A percentile compares a stretch with the other conserved stretches of the same genome.
These are phyloP conservation scores for Diaporthe ilicicola DNA, from an alignment of 2,329 filamentous ascomycete species.

Conservation along the genomic window DNA sequence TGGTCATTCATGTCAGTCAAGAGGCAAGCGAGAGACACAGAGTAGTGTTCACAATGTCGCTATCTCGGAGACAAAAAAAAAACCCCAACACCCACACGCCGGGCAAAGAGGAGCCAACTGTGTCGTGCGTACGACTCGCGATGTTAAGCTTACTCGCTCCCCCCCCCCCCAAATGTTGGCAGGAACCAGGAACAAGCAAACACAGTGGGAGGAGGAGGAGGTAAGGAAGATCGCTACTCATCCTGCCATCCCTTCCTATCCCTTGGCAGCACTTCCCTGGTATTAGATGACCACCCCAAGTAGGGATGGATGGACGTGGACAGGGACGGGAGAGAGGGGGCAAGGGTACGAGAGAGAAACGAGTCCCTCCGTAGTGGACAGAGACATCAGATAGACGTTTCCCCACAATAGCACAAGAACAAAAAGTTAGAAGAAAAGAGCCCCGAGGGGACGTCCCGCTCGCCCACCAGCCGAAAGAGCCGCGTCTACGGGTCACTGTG, in stretches of 20 bases:
- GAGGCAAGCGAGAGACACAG: neutral
- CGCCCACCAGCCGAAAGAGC: conserved; percentile 11
- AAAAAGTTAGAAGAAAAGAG: neutral
- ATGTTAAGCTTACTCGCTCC: conserved; percentile 28
- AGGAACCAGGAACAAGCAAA: neutral
- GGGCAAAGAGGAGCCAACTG: neutral
- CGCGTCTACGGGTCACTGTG: neutral
- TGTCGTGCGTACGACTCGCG: conserved; percentile 5
- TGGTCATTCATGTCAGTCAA: neutral
- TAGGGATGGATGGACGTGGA: too few species aligned
- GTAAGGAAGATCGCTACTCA: neutral
- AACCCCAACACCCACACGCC: too few species aligned
- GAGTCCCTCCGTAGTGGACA: too few species aligned
- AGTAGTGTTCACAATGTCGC: neutral
- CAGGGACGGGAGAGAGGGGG: too few species aligned
- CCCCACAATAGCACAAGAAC: neutral
- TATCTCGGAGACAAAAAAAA: neutral
- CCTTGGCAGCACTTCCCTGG: neutral
- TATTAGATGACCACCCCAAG: neutral
- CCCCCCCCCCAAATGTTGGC: conserved; percentile 4
- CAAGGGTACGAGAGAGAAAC: too few species aligned
- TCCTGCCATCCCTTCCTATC: neutral
- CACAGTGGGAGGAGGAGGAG: neutral
- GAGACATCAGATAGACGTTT: too few species aligned
- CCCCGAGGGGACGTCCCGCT: too few species aligned